Evolutionary conservation across 2,329 filamentous ascomycete species (phyloP), one percentile per base, ranked within the genome.

Genomic region (Diaporthe amygdali): DNA sequence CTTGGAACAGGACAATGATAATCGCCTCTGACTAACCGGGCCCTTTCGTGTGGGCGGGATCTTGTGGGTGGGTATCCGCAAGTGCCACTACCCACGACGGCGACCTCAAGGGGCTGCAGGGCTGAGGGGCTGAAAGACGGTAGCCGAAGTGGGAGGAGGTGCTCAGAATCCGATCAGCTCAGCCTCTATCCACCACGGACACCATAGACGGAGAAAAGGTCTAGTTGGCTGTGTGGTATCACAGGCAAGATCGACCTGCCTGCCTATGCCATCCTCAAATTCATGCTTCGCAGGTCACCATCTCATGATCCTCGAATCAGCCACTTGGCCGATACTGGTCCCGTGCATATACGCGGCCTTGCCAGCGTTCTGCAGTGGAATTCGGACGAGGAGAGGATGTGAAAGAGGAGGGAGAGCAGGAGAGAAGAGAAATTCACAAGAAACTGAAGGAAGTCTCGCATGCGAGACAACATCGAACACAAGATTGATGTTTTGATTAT

Each of bases 71-170:
- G 27, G 30, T 61, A 32, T 34, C 6, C 37, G 3, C 37, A 8
- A 34, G 15, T 32, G 39, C 14, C 56, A 63, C 39, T 39, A 47
- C 39, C 30, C 25, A 25, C 30, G 37, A n/a, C 17, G 9, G 22
- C 20, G 25, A 47, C 8, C 7, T 47, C 22, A 46, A 34, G 7
- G 56, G 27, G 41, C 27, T 47, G 56, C 56, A 63, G 56, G 56
- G 41, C 41, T 63, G 39, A 63, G 15, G 41, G 30, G 56, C 56
- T 41, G 34, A 63, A 41, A 32, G 27, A 22, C 25, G n/a, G 41
- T 63, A n/a, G 59, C 59, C 59, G 59, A 47, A 49, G 59, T 41
- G 59, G 59, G 41, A 63, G 56, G n/a, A n/a, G 17, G 56, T 46
- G 56, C 56, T 46, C 32, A 12, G 10, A 15, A 49, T 37, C 41